These are phyloP conservation scores for Aphanomyces euteiches DNA, from an alignment of 352 stramenopile genomes.

Conservation along the genomic window DNA sequence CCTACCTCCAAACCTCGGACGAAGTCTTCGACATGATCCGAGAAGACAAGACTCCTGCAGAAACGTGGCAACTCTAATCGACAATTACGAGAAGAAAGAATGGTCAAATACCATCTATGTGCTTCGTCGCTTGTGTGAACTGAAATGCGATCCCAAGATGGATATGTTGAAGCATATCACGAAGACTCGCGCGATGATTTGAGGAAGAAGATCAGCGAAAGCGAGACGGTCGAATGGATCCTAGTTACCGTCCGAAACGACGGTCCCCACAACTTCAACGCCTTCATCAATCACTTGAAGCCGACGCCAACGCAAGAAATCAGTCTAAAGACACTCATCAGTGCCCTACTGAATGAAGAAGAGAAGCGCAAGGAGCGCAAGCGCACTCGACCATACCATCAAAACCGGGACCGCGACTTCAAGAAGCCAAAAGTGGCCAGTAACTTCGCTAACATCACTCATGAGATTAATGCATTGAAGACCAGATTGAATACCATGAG, in stretches of 20 bases:
- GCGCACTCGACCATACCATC: background rate
- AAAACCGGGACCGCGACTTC: background rate
- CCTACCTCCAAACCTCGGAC: slow-evolving; percentile 4
- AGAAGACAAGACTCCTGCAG: background rate
- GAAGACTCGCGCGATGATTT: background rate
- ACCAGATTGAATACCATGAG: background rate
- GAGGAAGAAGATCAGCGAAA: background rate
- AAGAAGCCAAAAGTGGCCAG: background rate
- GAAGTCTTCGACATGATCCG: slow-evolving; percentile 5
- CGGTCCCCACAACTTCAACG: background rate
- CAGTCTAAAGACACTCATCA: background rate
- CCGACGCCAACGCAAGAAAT: background rate
- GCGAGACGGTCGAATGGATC: background rate
- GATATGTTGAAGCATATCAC: background rate
- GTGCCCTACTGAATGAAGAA: background rate
- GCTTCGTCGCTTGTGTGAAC: background rate
- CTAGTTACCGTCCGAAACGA: background rate
- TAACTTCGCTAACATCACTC: background rate
- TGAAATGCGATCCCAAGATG: background rate
- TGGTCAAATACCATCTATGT: background rate
- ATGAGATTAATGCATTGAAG: no score
- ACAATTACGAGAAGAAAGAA: background rate
- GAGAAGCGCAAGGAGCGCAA: background rate
- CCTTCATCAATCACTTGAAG: background rate
- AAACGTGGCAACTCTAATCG: background rate